Conservation (phyloP, 2,329 filamentous ascomycete species). For the Alternaria alternata region DNA sequence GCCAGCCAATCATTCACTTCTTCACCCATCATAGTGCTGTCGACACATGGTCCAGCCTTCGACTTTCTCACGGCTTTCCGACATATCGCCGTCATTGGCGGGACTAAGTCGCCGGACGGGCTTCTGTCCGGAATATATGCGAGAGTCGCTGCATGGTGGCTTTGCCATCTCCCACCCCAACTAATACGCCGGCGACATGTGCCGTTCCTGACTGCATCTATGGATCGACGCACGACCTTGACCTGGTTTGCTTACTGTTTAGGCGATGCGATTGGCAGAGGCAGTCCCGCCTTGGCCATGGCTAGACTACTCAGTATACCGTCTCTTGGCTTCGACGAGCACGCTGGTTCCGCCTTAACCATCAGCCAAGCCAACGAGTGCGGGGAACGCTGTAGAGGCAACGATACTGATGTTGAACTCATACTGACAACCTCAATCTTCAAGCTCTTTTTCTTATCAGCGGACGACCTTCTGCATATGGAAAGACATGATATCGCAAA, state of each 20-base stretch:
- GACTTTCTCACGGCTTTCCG: slow-evolving; percentile 2
- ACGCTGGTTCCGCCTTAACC: background rate
- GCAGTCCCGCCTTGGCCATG: background rate
- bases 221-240: background rate
- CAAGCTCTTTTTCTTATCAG: background rate
- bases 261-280: background rate
- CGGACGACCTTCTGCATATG: background rate
- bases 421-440: background rate
- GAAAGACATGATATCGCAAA: background rate
- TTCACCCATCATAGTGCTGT: background rate
- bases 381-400: background rate
- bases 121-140: slow-evolving; percentile 5
- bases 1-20: background rate
- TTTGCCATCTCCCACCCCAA: background rate
- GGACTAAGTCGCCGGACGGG: slow-evolving; percentile 3
- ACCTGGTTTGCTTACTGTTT: background rate
- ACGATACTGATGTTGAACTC: background rate
- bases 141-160: slow-evolving; percentile 1
- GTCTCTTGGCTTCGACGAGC: background rate
- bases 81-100: slow-evolving; percentile 11
- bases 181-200: background rate
- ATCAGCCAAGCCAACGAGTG: background rate
- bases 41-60: background rate
- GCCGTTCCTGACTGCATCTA: background rate
- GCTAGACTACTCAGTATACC: background rate